These are phyloP conservation scores for Artemisia princeps DNA, from an alignment of 140 eudicot genomes.

Conservation along the genomic window DNA sequence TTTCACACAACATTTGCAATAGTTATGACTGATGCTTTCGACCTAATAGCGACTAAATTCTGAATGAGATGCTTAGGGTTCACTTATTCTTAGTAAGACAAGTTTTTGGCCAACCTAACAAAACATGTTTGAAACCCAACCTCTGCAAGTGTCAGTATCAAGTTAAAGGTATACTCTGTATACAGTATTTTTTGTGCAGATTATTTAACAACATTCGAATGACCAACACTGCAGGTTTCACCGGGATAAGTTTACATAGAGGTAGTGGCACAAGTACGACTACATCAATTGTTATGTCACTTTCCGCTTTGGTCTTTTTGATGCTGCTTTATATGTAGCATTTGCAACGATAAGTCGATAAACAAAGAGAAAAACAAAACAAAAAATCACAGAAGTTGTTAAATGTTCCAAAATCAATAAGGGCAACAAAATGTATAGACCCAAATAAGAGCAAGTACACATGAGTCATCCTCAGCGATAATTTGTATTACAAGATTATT, in stretches of 20 bases:
- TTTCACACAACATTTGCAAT: too few relatives aligned
- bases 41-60: not conserved
- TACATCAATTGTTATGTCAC: constrained; percentile 3
- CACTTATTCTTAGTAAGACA: not conserved
- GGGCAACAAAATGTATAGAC: constrained; percentile 23
- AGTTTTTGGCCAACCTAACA: not conserved
- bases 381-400: not conserved
- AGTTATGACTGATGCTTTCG: not conserved
- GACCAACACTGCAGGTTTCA: constrained; percentile 35
- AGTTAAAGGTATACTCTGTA: not conserved
- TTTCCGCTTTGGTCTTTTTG: constrained; percentile 25
- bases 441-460: constrained; percentile 21
- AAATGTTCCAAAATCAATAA: constrained; percentile 23
- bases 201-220: not conserved
- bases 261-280: constrained; percentile 18
- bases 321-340: constrained; percentile 19
- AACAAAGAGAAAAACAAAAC: not conserved
- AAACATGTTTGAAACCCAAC: not conserved
- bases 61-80: too few relatives aligned
- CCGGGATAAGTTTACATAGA: constrained; percentile 26
- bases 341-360: constrained; percentile 1
- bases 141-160: not conserved
- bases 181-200: not conserved
- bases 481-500: constrained; percentile 17
- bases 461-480: constrained; percentile 20